Percentiles rank a stretch among this genome's conserved stretches.
Evolutionary conservation across 805 yeast species (phyloP).

Genomic region (Dipodascus albidus): DNA sequence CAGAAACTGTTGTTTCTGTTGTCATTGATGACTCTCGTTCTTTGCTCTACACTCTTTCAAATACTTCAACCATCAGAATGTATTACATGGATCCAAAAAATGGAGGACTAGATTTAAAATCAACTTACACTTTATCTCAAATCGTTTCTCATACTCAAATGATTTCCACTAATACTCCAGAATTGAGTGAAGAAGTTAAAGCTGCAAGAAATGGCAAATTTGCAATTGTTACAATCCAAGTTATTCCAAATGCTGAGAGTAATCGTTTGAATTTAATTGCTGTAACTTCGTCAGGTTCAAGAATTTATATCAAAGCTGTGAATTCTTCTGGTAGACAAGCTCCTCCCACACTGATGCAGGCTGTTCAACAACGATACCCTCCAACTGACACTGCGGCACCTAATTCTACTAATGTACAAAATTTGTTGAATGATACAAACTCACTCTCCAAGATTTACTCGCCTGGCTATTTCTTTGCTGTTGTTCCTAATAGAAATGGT

Average conservation of each 20-base stretch:
- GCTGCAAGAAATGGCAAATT: background rate
- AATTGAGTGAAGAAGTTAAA: background rate
- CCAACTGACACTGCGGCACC: conserved; percentile 26
- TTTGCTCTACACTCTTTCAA: conserved; percentile 70
- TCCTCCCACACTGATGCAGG: conserved; percentile 29
- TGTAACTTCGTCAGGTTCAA: conserved; percentile 71
- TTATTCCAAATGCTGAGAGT: conserved; percentile 61
- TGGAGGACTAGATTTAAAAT: conserved; percentile 26
- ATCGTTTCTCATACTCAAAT: conserved; percentile 22
- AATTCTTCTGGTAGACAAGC: conserved; percentile 11
- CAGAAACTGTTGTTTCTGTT: conserved; percentile 53
- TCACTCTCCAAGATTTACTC: conserved; percentile 52
- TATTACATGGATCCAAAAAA: conserved; percentile 38
- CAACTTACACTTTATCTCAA: conserved; percentile 21
- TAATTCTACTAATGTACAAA: conserved; percentile 9
- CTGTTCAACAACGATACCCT: conserved; percentile 33
- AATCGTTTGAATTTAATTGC: conserved; percentile 64
- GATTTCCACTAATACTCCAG: conserved; percentile 10
- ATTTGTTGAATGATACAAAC: conserved; percentile 40
- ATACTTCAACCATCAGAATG: conserved; percentile 69
- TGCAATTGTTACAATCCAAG: conserved; percentile 30
- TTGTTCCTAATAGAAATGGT: conserved; percentile 27
- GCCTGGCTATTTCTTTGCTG: conserved; percentile 80
- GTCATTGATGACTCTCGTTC: conserved; percentile 69
- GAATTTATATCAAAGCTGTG: conserved; percentile 52